phyloP scores from a whole-genome alignment of 2,329 filamentous ascomycete genomes.

The Claviceps quebecensis region DNA sequence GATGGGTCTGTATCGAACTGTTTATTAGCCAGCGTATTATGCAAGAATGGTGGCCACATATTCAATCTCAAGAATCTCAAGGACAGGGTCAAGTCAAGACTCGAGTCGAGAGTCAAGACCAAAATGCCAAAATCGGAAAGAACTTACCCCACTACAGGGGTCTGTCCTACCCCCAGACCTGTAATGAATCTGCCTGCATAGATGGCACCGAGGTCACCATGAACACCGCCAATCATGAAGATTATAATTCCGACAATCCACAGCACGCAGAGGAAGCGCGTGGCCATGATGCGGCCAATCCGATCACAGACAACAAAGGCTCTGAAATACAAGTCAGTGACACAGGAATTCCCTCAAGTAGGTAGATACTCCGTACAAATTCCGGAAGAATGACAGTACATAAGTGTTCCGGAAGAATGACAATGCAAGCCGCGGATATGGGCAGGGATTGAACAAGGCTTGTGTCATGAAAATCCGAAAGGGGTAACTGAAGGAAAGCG shows the following conservation, averaged over 20 bases:
- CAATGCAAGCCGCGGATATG: no score
- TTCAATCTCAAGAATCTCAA: no score
- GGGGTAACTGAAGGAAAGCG: neutral
- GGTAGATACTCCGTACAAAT: no score
- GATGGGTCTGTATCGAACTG: constrained; percentile 31
- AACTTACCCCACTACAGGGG: constrained; percentile 43
- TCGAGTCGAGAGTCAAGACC: neutral
- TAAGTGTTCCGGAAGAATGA: no score
- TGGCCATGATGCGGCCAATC: constrained; percentile 50
- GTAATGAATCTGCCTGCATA: constrained; percentile 55
- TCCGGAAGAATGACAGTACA: no score
- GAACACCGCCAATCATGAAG: constrained; percentile 37
- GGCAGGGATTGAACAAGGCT: no score
- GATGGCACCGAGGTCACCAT: constrained; percentile 40
- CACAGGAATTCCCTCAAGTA: neutral
- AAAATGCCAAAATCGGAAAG: neutral
- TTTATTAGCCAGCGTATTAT: no score
- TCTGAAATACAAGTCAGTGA: constrained; percentile 18
- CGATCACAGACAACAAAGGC: constrained; percentile 45
- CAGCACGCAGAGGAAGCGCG: constrained; percentile 39
- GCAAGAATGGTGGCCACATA: no score
- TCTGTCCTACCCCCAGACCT: constrained; percentile 52
- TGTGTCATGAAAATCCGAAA: neutral
- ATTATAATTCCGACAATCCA: constrained; percentile 46
- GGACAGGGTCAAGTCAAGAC: no score